Percentiles rank a stretch among this genome's conserved stretches.
These are phyloP conservation scores for Malus hybrid DNA, from an alignment of 331 rosid genomes.

Conservation along the genomic window DNA sequence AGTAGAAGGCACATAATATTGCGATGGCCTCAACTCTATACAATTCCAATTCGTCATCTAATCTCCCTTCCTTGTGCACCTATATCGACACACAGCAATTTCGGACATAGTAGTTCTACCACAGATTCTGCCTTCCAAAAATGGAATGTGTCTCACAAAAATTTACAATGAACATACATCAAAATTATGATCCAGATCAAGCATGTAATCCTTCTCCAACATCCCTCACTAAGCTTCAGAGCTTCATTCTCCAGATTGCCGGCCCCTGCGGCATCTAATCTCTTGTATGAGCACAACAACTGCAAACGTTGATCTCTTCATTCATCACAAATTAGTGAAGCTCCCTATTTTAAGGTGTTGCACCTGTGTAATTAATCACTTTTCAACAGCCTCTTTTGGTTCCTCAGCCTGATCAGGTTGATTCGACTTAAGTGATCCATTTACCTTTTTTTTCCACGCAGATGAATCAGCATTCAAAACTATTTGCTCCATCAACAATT, in stretches of 20 bases:
- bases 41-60: not conserved
- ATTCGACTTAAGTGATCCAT: slow-evolving; percentile 2
- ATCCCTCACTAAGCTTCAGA: not conserved
- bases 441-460: slow-evolving; percentile 1
- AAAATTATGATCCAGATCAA: not conserved
- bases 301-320: not conserved
- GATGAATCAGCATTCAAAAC: not conserved
- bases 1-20: no score
- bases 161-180: not conserved
- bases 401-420: not conserved
- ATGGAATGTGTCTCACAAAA: not conserved
- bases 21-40: not conserved
- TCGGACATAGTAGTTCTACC: not conserved
- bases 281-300: not conserved
- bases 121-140: not conserved
- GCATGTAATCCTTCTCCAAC: not conserved
- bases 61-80: not conserved
- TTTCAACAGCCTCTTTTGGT: slow-evolving; percentile 6
- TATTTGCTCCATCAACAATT: slow-evolving; percentile 10
- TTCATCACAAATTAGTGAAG: not conserved
- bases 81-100: not conserved
- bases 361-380: not conserved
- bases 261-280: not conserved
- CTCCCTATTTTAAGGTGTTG: not conserved
- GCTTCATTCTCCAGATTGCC: not conserved